Evolutionary conservation across 106 monocot species (phyloP).

Genomic region (Phalaenopsis aphrodite): DNA sequence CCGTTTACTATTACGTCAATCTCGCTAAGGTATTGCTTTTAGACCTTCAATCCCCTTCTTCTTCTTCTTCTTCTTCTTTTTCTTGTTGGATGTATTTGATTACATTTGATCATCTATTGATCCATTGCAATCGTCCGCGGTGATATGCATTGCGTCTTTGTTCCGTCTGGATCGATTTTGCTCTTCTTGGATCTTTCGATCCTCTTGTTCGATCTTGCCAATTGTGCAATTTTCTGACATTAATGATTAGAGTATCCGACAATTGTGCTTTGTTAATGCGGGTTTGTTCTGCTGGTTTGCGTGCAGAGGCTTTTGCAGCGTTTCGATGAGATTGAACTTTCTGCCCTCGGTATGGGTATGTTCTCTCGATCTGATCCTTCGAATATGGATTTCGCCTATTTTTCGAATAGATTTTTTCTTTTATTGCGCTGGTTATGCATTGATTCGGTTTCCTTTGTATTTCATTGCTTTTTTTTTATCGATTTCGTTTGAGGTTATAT

Average conservation of each 20-base stretch:
- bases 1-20: constrained; percentile 76
- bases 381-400: no score
- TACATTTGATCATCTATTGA: neutral
- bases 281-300: neutral
- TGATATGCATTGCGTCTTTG: neutral
- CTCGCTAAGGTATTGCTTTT: constrained; percentile 62
- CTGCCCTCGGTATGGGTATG: constrained; percentile 75
- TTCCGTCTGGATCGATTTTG: neutral
- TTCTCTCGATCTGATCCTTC: neutral
- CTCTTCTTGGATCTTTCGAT: neutral
- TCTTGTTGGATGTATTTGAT: neutral
- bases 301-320: constrained; percentile 58
- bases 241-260: neutral
- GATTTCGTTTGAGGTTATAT: no score
- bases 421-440: no score
- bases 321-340: constrained; percentile 64
- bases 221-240: neutral
- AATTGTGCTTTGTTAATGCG: neutral
- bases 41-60: neutral
- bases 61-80: no score
- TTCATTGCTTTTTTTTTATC: no score
- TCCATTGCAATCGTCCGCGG: neutral
- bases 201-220: neutral
- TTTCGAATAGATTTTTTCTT: no score
- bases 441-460: no score